A percentile compares a stretch with the other conserved stretches of the same genome.
Evolutionary conservation across 179 eudicot genomes (phyloP).

Genomic region (Nepenthes alata): DNA sequence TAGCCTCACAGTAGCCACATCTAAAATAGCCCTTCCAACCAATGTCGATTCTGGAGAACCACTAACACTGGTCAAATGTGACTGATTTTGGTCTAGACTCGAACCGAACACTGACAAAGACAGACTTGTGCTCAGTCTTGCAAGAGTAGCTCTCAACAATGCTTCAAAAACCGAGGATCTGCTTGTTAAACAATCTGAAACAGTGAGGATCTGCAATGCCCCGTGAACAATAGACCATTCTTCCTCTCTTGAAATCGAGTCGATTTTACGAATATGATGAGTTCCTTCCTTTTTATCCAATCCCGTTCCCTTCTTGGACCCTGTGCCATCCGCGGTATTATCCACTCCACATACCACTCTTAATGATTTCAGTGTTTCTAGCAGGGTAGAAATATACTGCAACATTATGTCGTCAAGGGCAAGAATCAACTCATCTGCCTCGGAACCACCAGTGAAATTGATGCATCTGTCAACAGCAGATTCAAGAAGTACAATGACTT

Average conservation of each 20-base stretch:
- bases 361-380: slow-evolving; percentile 67
- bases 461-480: slow-evolving; percentile 86
- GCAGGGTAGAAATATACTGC: slow-evolving; percentile 68
- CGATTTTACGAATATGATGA: slow-evolving; percentile 54
- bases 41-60: slow-evolving; percentile 36
- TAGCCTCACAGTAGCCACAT: slow-evolving; percentile 77
- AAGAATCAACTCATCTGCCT: slow-evolving; percentile 77
- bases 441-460: slow-evolving; percentile 91
- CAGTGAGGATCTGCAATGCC: slow-evolving; percentile 85
- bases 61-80: slow-evolving; percentile 30
- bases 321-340: slow-evolving; percentile 25
- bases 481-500: slow-evolving; percentile 83
- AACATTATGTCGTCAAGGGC: slow-evolving; percentile 76
- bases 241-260: slow-evolving; percentile 75
- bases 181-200: slow-evolving; percentile 83
- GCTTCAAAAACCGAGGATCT: slow-evolving; percentile 96
- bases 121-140: slow-evolving; percentile 79
- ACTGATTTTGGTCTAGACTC: slow-evolving; percentile 41
- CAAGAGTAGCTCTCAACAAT: slow-evolving; percentile 79
- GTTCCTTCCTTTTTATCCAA: slow-evolving; percentile 59
- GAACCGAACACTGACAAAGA: slow-evolving; percentile 60
- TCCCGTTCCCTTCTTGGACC: slow-evolving; percentile 50
- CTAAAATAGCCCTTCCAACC: slow-evolving; percentile 62
- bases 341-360: slow-evolving; percentile 82
- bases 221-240: slow-evolving; percentile 98